Evolutionary conservation across 345 rosid genomes (phyloP), one percentile per base, ranked within the genome.

Genomic region (Heritiera fomes): DNA sequence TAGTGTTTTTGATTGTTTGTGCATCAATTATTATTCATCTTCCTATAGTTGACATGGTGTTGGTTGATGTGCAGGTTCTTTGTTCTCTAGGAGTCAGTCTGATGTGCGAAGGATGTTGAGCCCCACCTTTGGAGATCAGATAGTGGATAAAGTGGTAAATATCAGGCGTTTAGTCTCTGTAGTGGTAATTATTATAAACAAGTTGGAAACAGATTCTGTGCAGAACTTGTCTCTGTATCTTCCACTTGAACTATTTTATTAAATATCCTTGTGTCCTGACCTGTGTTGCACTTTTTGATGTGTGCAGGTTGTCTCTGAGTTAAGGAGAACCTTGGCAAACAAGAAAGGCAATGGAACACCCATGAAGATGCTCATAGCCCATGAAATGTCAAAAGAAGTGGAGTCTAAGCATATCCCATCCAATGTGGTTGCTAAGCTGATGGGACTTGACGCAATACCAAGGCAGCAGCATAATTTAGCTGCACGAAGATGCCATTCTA

Each of bases 381-480:
- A 86, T 79, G 98, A 94, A 85, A 87, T 94, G 97, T 89, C 92
- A 15, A 94, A 88, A 86, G 98, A 96, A 78, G 86, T 83, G 20
- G 91, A 88, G 75, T 80, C 83, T 78, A 88, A 83, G 70, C 89
- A 81, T 71, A 87, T 80, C 80, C 82, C 89, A 45, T 87, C 97
- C 47, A 94, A 93, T 84, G 82, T 97, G 78, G 93, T 97, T 76
- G 99, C 98, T 80, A 94, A 93, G 90, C 84, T 97, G 82, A 97
- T 97, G 99, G 98, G 99, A 66, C 95, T 97, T 66, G 98, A 97
- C 60, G 75, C 97, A 75, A 85, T 93, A 28, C 96, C 98, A 5
- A 85, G 75, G 79, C 86, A 81, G 81, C 90, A 83, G 76, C 87
- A 79, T 79, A 79, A 86, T 82, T 78, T 86, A 75, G 78, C 83